Conservation (phyloP, 176 grass and related monocot species). For the Panicum miliaceum region DNA sequence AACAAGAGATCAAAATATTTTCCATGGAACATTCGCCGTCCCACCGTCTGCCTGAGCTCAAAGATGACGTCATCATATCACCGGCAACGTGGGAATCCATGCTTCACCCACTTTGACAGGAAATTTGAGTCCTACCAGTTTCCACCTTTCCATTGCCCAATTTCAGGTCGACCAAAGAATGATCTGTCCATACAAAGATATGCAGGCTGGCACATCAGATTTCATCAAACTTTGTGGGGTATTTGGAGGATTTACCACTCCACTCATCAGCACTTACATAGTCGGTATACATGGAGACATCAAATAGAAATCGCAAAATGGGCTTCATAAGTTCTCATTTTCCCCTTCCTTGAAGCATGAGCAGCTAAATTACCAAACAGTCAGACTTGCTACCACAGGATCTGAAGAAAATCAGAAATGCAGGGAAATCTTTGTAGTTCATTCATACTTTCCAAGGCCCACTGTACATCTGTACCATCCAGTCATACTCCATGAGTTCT, state of each 20-base stretch:
- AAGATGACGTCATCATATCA: neutral
- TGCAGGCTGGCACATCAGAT: neutral
- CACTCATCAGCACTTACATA: neutral
- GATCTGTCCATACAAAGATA: neutral
- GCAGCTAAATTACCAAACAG: neutral
- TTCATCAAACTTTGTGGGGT: neutral
- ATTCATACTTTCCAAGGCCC: neutral
- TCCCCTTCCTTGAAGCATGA: neutral
- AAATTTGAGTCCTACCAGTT: conserved; percentile 15
- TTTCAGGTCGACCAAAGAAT: neutral
- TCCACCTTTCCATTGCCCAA: neutral
- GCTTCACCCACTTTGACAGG: conserved; percentile 20
- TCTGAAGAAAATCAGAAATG: conserved; percentile 9
- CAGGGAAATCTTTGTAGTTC: neutral
- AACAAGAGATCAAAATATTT: conserved; percentile 4
- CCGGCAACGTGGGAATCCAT: neutral
- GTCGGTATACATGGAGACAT: neutral
- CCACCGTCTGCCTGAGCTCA: conserved; percentile 34
- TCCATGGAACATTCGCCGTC: conserved; percentile 28
- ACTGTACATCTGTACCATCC: neutral
- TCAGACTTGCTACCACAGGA: neutral
- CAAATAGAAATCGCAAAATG: neutral
- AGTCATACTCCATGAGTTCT: neutral
- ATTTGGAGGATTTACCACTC: neutral
- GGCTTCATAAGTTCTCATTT: neutral